Percentiles rank a stretch among this genome's conserved stretches.
Evolutionary conservation across 192 early-diverging fungal genomes (phyloP).

Genomic region (Backusella westeae): DNA sequence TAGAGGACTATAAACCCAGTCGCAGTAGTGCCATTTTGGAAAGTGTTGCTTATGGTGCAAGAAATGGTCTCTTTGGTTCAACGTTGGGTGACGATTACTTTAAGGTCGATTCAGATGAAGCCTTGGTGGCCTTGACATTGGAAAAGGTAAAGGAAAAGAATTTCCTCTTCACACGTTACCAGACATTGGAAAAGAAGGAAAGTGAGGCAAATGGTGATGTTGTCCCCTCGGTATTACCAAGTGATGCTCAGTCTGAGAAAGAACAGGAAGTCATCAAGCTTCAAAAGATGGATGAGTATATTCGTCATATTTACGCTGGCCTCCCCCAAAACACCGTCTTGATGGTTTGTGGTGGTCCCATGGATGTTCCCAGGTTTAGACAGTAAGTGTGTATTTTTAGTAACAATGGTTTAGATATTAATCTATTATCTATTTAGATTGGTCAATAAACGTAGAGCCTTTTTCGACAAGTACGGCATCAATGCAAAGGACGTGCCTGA

Average conservation of each 20-base stretch:
- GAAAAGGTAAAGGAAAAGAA: constrained; percentile 27
- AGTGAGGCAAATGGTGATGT: constrained; percentile 1
- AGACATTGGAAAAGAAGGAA: not conserved
- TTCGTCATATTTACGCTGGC: constrained; percentile 28
- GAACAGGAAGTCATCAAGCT: constrained; percentile 26
- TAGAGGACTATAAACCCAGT: constrained; percentile 20
- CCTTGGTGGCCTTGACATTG: constrained; percentile 28
- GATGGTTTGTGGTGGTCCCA: constrained; percentile 41
- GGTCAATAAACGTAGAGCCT: constrained; percentile 33
- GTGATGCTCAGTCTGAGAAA: not conserved
- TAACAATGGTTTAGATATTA: not conserved
- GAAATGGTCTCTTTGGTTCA: constrained; percentile 24
- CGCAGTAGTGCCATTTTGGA: constrained; percentile 28
- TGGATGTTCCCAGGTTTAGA: constrained; percentile 34
- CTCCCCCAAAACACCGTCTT: constrained; percentile 38
- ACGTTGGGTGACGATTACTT: constrained; percentile 24
- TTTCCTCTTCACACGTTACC: constrained; percentile 9
- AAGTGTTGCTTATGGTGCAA: constrained; percentile 13
- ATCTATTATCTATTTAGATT: constrained; percentile 9
- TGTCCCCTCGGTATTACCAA: constrained; percentile 20
- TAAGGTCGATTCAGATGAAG: constrained; percentile 23
- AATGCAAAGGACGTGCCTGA: constrained; percentile 28
- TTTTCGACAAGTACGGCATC: constrained; percentile 26
- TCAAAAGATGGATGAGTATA: constrained; percentile 33
- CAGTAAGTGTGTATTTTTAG: constrained; percentile 1